Evolutionary conservation across 768 basidiomycete genomes (phyloP).

Genomic region (Boletellus emodensis): DNA sequence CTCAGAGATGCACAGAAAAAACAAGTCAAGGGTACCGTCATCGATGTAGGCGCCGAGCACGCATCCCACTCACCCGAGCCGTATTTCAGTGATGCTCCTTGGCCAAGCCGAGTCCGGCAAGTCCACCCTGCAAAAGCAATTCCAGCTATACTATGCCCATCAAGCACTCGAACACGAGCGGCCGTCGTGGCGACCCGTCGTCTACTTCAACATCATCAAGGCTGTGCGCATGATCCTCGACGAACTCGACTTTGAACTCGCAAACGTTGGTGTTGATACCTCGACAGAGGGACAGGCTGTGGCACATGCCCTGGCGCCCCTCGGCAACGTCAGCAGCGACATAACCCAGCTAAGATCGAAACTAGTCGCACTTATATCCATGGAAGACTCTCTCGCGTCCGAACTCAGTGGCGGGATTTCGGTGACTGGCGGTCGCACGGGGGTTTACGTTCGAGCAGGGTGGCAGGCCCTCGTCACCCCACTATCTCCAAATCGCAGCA

Average conservation of each 20-base stretch:
- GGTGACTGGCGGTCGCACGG: constrained; percentile 55
- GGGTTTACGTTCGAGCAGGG: constrained; percentile 65
- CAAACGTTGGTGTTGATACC: constrained; percentile 27
- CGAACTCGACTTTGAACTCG: constrained; percentile 60
- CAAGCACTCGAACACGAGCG: constrained; percentile 66
- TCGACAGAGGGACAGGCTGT: constrained; percentile 31
- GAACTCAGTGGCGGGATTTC: constrained; percentile 65
- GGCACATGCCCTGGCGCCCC: constrained; percentile 29
- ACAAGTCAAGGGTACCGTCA: constrained; percentile 50
- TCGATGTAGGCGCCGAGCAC: not conserved
- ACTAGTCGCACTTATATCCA: constrained; percentile 59
- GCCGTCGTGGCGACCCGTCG: constrained; percentile 72
- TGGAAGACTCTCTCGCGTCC: constrained; percentile 64
- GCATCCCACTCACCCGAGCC: constrained; percentile 4
- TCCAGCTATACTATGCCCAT: constrained; percentile 76
- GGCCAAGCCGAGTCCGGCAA: constrained; percentile 83
- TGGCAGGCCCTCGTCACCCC: constrained; percentile 62
- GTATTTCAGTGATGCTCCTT: constrained; percentile 57
- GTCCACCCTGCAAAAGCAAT: constrained; percentile 81
- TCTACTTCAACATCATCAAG: constrained; percentile 82
- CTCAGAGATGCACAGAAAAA: constrained; percentile 43
- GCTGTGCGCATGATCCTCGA: constrained; percentile 72
- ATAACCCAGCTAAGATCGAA: constrained; percentile 50
- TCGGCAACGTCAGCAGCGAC: constrained; percentile 38
- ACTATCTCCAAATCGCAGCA: constrained; percentile 38